Evolutionary conservation across 257 asterid species (phyloP).

Genomic region (Dorcoceras hygrometricum): DNA sequence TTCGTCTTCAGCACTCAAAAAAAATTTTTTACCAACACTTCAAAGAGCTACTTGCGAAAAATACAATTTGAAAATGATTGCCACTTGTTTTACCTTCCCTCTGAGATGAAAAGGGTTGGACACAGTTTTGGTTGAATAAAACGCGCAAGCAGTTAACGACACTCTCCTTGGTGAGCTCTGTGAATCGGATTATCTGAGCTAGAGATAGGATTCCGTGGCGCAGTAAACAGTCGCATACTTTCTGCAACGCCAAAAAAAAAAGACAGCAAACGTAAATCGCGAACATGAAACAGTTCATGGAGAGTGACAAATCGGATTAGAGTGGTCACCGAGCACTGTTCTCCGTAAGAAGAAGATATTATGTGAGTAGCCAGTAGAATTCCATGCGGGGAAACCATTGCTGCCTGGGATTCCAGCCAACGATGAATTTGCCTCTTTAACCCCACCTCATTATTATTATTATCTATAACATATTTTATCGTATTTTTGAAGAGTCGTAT

Average conservation of each 20-base stretch:
- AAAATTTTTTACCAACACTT: background rate
- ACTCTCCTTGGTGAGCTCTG: conserved; percentile 56
- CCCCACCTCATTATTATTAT: no score
- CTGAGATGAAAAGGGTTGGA: conserved; percentile 62
- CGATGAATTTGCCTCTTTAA: no score
- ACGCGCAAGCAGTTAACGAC: conserved; percentile 72
- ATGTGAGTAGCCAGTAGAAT: conserved; percentile 59
- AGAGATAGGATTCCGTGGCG: conserved; percentile 63
- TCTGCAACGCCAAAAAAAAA: conserved; percentile 39
- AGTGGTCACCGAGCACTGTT: conserved; percentile 46
- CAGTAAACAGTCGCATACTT: conserved; percentile 77
- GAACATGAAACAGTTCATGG: background rate
- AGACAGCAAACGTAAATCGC: background rate
- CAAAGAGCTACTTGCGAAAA: background rate
- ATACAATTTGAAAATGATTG: background rate
- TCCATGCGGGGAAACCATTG: conserved; percentile 63
- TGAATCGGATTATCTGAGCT: conserved; percentile 44
- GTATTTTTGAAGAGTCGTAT: no score
- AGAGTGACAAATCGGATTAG: background rate
- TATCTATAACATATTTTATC: no score
- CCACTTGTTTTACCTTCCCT: conserved; percentile 52
- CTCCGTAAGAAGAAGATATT: conserved; percentile 65
- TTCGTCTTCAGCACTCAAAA: no score
- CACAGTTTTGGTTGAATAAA: conserved; percentile 78
- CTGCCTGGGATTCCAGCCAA: conserved; percentile 16